Conservation (phyloP, 805 yeast species). For the Starmerella vaccinii region DNA sequence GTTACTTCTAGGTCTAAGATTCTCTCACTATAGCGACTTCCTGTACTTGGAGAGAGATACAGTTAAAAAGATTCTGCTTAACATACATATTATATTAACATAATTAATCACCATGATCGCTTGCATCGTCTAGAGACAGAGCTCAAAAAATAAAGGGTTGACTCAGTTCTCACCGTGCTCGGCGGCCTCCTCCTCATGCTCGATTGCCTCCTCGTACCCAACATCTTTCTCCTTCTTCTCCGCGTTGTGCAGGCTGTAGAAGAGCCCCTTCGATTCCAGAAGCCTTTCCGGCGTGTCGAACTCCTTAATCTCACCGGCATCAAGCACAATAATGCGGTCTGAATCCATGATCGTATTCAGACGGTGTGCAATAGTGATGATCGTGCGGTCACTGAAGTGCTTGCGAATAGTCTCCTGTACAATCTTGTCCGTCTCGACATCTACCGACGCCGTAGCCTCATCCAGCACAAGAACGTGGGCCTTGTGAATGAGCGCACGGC, state of each 20-base stretch:
- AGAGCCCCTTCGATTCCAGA: slow-evolving; percentile 20
- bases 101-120: too few species aligned
- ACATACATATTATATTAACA: too few species aligned
- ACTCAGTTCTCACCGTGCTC: too few species aligned
- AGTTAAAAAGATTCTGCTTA: too few species aligned
- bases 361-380: slow-evolving; percentile 76
- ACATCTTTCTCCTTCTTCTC: slow-evolving; percentile 12
- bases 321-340: slow-evolving; percentile 63
- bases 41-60: too few species aligned
- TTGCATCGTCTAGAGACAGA: too few species aligned
- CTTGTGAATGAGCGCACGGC: slow-evolving; percentile 62
- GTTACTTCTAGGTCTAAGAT: too few species aligned
- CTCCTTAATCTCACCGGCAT: slow-evolving; percentile 57
- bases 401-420: slow-evolving; percentile 65
- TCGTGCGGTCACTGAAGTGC: slow-evolving; percentile 58
- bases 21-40: too few species aligned
- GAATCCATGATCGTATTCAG: slow-evolving; percentile 71
- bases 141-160: too few species aligned
- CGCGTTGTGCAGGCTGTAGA: slow-evolving; percentile 19
- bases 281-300: slow-evolving; percentile 48
- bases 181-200: background rate
- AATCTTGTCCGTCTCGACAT: slow-evolving; percentile 64
- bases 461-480: slow-evolving; percentile 64
- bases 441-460: slow-evolving; percentile 76
- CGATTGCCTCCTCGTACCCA: background rate